Evolutionary conservation across 1,139 yeast species (phyloP).

Genomic region (Blastobotrys capitulatus): DNA sequence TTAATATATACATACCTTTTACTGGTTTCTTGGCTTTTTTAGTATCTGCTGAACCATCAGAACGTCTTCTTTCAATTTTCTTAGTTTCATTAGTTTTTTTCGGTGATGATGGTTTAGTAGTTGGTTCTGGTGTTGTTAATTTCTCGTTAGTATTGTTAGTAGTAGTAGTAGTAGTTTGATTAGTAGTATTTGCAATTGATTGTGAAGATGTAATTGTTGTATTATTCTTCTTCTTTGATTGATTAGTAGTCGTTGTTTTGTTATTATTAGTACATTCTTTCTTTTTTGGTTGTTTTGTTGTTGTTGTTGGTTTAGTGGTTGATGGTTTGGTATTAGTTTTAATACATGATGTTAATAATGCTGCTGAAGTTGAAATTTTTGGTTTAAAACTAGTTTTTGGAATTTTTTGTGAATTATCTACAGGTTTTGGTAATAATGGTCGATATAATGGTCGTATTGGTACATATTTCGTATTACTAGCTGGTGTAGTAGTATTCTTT

Average conservation of each 20-base stretch:
- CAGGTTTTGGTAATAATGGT: constrained; percentile 35
- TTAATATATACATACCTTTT: not conserved
- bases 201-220: not conserved
- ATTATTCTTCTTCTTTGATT: not conserved
- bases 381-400: not conserved
- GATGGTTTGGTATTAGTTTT: no score
- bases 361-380: constrained; percentile 1
- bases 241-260: not conserved
- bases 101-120: not conserved
- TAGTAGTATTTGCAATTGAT: not conserved
- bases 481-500: not conserved
- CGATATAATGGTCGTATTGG: constrained; percentile 35
- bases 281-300: not conserved
- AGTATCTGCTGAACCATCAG: constrained; percentile 4
- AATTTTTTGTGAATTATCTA: not conserved
- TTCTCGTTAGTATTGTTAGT: not conserved
- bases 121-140: not conserved
- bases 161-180: not conserved
- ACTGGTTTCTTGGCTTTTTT: not conserved
- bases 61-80: constrained; percentile 8
- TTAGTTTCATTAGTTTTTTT: not conserved
- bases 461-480: constrained; percentile 20
- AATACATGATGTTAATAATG: not conserved
- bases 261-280: not conserved
- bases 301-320: not conserved